Percentiles rank a stretch among this genome's conserved stretches.
phyloP scores from a whole-genome alignment of 208 protist genomes.

The Leishmania tropica region DNA sequence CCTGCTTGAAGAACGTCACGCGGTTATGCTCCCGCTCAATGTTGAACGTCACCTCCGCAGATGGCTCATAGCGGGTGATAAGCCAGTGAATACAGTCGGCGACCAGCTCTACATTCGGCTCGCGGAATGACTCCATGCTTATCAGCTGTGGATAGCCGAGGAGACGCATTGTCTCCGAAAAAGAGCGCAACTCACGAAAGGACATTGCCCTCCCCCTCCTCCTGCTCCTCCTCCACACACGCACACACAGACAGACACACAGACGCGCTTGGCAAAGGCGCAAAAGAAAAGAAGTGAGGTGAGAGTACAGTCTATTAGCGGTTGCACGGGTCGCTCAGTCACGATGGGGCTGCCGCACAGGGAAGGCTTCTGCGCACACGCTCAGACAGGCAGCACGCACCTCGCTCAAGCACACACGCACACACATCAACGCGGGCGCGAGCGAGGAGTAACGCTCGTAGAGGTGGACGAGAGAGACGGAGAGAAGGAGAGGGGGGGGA shows the following conservation, averaged over 20 bases:
- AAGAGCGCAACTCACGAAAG: slow-evolving; percentile 93
- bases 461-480: background rate
- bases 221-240: background rate
- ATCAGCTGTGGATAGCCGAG: slow-evolving; percentile 95
- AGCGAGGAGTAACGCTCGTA: background rate
- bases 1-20: slow-evolving; percentile 93
- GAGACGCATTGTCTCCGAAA: slow-evolving; percentile 95
- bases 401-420: background rate
- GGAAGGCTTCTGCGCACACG: background rate
- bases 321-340: background rate
- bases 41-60: slow-evolving; percentile 88
- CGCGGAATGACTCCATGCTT: slow-evolving; percentile 97
- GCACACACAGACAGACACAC: background rate
- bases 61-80: slow-evolving; percentile 93
- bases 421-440: background rate
- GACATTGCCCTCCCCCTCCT: slow-evolving; percentile 60
- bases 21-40: slow-evolving; percentile 92
- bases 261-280: background rate
- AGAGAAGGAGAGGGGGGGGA: background rate
- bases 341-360: background rate
- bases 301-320: background rate
- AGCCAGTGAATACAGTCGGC: slow-evolving; percentile 94
- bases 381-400: background rate
- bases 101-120: slow-evolving; percentile 95
- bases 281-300: background rate